Evolutionary conservation across 2,329 filamentous ascomycete species (phyloP), one percentile per base, ranked within the genome.

Genomic region (Aspergillus felis): DNA sequence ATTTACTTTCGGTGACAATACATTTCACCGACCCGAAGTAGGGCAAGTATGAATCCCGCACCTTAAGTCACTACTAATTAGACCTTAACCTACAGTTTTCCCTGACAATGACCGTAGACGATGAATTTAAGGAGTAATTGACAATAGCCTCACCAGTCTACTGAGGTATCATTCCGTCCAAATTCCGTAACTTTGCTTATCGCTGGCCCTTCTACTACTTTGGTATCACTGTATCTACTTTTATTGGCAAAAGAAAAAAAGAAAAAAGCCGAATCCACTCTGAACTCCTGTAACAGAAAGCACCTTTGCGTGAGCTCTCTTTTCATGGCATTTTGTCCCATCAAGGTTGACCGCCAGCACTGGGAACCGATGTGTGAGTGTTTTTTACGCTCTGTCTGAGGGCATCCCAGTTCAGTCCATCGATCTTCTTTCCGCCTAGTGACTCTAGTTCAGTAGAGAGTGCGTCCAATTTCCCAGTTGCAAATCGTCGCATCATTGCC

Each of bases 401-500:
- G 59, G 72, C 70, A 61, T 83, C 80, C 82, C 82, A 84, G 56
- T 78, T 81, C 44, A 84, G 65, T 8, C 80, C 80, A 53, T 80
- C 78, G 41, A 78, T 71, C 62, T 76, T 79, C 58, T 75, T 75
- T 7, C 80, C 79, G 17, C 72, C 71, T 32, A 79, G 61, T 3
- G 71, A 70, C 58, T 74, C 71, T 14, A 77, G 61, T 22, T 70
- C 71, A 1, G 66, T 58, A 1, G 68, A 68, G 17, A 73, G 63
- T 27, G 69, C 68, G 12, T 69, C 62, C 47, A 74, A 53, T 38
- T 80, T 84, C 12, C 89, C 88, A 10, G 82, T 87, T 1, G 87
- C 86, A 60, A 94, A 85, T 60, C 82, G 84, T 64, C 89, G 84
- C 81, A 92, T 88, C 64, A 91, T 80, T 1, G 92, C 78, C 0